phyloP scores from a whole-genome alignment of 2,329 filamentous ascomycete genomes.

The Clathrospora elynae region DNA sequence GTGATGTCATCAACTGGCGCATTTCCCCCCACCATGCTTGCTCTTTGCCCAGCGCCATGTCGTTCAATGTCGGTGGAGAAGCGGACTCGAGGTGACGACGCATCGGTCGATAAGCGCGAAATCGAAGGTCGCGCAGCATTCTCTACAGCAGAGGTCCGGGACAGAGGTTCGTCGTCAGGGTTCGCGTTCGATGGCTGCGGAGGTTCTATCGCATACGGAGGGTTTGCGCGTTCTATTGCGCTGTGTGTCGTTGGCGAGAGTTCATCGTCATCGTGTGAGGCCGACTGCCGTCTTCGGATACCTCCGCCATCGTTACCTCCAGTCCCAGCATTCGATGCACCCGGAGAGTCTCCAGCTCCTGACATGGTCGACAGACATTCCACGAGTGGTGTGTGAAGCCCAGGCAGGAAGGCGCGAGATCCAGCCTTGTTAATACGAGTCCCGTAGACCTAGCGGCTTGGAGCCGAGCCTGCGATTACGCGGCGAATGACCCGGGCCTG shows the following conservation, averaged over 20 bases:
- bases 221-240: conserved; percentile 14
- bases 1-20: conserved; percentile 20
- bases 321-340: conserved; percentile 7
- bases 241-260: conserved; percentile 13
- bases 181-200: conserved; percentile 11
- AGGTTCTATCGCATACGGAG: conserved; percentile 23
- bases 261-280: conserved; percentile 34
- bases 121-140: conserved; percentile 29
- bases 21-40: conserved; percentile 21
- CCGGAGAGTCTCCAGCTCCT: conserved; percentile 32
- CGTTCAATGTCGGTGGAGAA: conserved; percentile 47
- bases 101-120: conserved; percentile 36
- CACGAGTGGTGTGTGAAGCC: conserved; percentile 12
- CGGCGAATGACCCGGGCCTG: too few species aligned
- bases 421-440: conserved; percentile 9
- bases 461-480: too few species aligned
- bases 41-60: conserved; percentile 21
- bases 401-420: conserved; percentile 3
- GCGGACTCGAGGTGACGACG: conserved; percentile 40
- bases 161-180: conserved; percentile 17
- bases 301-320: not conserved
- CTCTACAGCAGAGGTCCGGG: conserved; percentile 32
- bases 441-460: conserved; percentile 26
- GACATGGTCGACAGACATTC: conserved; percentile 38
- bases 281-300: conserved; percentile 39